phyloP scores from a whole-genome alignment of 768 basidiomycete genomes.

The Naganishia vishniacii region DNA sequence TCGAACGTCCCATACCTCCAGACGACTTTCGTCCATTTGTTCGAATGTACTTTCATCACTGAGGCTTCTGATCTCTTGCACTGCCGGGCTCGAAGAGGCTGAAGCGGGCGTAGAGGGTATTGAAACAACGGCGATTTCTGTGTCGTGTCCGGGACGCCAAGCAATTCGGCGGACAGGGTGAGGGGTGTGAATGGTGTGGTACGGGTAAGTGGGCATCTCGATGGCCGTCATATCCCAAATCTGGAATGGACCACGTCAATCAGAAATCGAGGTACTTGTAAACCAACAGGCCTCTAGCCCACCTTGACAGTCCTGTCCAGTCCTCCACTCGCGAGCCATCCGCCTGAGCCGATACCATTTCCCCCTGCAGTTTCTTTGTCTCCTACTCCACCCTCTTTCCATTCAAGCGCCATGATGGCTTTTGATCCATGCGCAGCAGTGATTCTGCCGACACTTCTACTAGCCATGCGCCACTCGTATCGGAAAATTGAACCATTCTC shows the following conservation, averaged over 20 bases:
- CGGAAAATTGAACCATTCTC: conserved; percentile 44
- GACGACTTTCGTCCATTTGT: conserved; percentile 33
- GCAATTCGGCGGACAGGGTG: conserved; percentile 40
- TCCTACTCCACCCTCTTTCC: conserved; percentile 34
- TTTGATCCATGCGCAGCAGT: conserved; percentile 45
- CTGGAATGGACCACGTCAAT: conserved; percentile 27
- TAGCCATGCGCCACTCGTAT: conserved; percentile 39
- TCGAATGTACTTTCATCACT: not conserved
- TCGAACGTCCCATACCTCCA: conserved; percentile 48
- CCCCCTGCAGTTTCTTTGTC: conserved; percentile 25
- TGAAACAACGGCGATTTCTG: conserved; percentile 44
- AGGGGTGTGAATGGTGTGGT: conserved; percentile 40
- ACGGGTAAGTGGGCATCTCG: conserved; percentile 30
- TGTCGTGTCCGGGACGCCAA: conserved; percentile 44
- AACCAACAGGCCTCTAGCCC: conserved; percentile 9
- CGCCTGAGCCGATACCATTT: conserved; percentile 25
- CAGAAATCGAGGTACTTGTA: too few species aligned
- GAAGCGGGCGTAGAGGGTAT: conserved; percentile 19
- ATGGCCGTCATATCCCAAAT: conserved; percentile 46
- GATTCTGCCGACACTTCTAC: conserved; percentile 33
- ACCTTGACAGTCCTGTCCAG: conserved; percentile 44
- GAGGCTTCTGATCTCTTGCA: conserved; percentile 1
- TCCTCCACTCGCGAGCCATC: conserved; percentile 47
- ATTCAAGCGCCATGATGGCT: conserved; percentile 44
- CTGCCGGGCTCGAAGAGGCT: not conserved